These are phyloP conservation scores for Crithidia mellificae DNA, from an alignment of 208 protist species.

Conservation along the genomic window DNA sequence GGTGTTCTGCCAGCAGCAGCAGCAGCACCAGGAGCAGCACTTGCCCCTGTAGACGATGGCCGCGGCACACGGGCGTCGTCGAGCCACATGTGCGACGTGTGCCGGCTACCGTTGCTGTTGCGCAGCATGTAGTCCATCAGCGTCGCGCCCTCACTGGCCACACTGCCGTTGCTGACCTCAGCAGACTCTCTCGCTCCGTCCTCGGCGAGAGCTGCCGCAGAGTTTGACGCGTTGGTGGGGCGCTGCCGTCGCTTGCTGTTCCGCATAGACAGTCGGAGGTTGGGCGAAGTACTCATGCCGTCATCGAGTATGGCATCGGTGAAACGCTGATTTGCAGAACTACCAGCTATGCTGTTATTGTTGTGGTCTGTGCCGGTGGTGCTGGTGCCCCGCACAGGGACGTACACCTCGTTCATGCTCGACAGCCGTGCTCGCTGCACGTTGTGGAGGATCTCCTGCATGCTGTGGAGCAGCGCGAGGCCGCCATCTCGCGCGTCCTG, in stretches of 20 bases:
- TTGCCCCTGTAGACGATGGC: too few species aligned
- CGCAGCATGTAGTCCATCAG: conserved; percentile 23
- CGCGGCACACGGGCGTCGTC: not conserved
- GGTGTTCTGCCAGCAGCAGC: too few species aligned
- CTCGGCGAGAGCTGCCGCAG: too few species aligned
- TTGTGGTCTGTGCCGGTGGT: too few species aligned
- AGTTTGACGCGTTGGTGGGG: not conserved
- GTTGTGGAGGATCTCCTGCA: conserved; percentile 41
- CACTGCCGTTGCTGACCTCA: not conserved
- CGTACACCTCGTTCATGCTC: conserved; percentile 40
- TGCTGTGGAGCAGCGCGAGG: conserved; percentile 41
- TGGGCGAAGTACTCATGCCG: not conserved
- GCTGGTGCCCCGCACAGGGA: not conserved
- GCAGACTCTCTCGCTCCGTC: not conserved
- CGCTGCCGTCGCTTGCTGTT: not conserved
- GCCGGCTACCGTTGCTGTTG: not conserved
- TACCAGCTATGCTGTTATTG: not conserved
- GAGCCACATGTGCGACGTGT: conserved; percentile 18
- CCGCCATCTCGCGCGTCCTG: conserved; percentile 43
- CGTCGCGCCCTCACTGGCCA: conserved; percentile 2
- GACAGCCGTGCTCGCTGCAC: conserved; percentile 33
- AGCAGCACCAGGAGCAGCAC: too few species aligned
- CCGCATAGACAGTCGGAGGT: conserved; percentile 19
- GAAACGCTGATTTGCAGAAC: not conserved
- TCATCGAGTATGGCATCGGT: not conserved